Base-by-base conservation (phyloP, 768 basidiomycete species). In the Galerina marginata region DNA sequence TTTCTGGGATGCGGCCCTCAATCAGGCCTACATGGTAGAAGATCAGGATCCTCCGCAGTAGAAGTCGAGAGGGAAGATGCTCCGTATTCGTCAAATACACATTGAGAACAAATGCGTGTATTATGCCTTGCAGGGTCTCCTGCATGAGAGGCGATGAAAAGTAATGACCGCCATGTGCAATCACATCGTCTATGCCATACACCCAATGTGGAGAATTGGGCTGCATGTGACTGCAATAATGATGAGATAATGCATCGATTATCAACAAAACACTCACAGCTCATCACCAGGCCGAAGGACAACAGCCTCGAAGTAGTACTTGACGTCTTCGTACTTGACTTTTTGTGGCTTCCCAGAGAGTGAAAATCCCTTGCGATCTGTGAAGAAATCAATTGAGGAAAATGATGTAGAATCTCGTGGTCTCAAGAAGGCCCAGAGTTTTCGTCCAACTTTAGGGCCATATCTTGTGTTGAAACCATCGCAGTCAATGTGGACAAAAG, bases 31-130 rank as follows among this genome's bases (percentile, higher is more conserved):
- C 15, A 25, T 58, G 46, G n/a, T 20, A 39, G 49, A 49, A 48
- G 14, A 58, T 14, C 33, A 58, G 37, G 11, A 58, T 49, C 6
- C 47, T 26, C 4, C 46, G 20, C 16, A 58, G 40, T 9, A 58
- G 23, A n/a, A 16, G 46, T 25, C 46, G 45, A 11, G 56, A 38
- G 6, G 43, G 43, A n/a, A 25, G 10, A 46, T 58, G 56, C 33
- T 39, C 20, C 5, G 56, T 58, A 39, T 58, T 58, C 11, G 56
- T 57, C 11, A 58, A n/a, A 49, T 39, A 58, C 10, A 15, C 37
- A 26, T 58, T 39, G 16, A 46, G 37, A 9, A 58, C 46, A 43
- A 58, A 58, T 6, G 56, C 45, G 48, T 58, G 56, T 9, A 46
- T 50, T 3, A 56, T 29, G 16, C 56, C 45, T 16, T 39, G 36